phyloP scores from a whole-genome alignment of 106 monocot species.

The Platanthera zijinensis region DNA sequence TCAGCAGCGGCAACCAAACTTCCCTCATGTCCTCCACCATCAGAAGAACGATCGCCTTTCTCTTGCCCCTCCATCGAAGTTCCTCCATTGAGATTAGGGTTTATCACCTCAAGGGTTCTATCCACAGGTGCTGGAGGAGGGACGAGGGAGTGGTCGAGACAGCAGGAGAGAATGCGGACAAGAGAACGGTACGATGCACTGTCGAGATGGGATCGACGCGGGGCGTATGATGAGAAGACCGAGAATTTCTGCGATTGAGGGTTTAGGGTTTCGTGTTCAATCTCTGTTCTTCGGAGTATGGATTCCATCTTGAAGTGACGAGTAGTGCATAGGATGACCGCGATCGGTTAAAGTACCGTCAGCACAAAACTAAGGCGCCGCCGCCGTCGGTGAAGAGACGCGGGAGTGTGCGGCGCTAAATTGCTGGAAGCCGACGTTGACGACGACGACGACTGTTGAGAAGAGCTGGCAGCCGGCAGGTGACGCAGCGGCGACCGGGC shows the following conservation, averaged over 20 bases:
- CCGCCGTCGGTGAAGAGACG: no score
- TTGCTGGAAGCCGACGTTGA: no score
- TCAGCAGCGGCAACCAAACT: neutral
- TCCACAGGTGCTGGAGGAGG: neutral
- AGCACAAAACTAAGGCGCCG: no score
- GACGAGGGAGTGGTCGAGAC: slow-evolving; percentile 20
- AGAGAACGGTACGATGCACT: slow-evolving; percentile 64
- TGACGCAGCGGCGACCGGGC: no score
- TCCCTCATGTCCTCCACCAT: neutral
- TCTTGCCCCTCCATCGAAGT: neutral
- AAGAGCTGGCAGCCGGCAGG: no score
- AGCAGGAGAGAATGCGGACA: slow-evolving; percentile 43
- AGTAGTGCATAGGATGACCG: no score
- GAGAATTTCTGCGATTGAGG: neutral
- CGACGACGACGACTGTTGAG: no score
- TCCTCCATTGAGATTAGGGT: neutral
- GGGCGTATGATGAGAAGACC: neutral
- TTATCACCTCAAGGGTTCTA: neutral
- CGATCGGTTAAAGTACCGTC: no score
- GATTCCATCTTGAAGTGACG: neutral
- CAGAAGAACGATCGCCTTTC: neutral
- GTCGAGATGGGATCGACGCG: slow-evolving; percentile 39
- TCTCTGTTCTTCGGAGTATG: neutral
- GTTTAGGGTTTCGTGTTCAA: slow-evolving; percentile 13
- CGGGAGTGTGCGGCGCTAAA: no score